Evolutionary conservation across 352 stramenopile species (phyloP), one percentile per base, ranked within the genome.

Genomic region (Phytophthora pluvialis): DNA sequence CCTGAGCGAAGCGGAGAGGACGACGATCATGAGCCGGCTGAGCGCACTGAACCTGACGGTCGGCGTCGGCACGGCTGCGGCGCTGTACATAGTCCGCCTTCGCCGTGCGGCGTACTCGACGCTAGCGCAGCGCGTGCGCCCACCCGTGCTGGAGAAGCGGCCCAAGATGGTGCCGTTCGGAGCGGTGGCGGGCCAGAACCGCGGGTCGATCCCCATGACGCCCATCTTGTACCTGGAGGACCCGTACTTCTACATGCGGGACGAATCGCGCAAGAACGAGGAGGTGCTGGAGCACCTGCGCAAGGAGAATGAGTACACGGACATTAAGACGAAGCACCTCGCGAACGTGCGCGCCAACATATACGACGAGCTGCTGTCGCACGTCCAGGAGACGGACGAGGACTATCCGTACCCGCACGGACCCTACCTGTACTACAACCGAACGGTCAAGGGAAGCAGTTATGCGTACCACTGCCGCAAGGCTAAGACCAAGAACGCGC

Each of bases 201-300:
- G 89, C 36, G 89, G 89, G 0, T 63, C 82, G 51, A 84, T 84
- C 57, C 88, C 97, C 31, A 95, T 99, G 73, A 89, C 96, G 60
- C 95, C 95, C 25, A 77, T 94, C 18, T 61, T 93, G 63, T 84
- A 92, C 50, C 73, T 98, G 46, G 85, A 95, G 18, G 94, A 99
- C 81, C 93, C 93, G 47, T 99, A 98, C 75, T 98, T 95, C 54
- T 99, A 98, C 92, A 83, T 98, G 47, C 90, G 95, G 31, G 96
- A 99, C 69, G 95, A 99, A 63, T 78, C 83, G 29, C 86, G 96
- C 69, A 94, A 94, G 52, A 95, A 97, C 62, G 64, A 89, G 50
- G 90, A 98, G 56, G 83, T 99, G 43, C 66, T 99, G 18, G 77
- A 93, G 50, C 91, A 99, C 74, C 66, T 99, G 49, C 73, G 84